phyloP scores from a whole-genome alignment of 179 eudicot genomes.

The Nepenthes alata region DNA sequence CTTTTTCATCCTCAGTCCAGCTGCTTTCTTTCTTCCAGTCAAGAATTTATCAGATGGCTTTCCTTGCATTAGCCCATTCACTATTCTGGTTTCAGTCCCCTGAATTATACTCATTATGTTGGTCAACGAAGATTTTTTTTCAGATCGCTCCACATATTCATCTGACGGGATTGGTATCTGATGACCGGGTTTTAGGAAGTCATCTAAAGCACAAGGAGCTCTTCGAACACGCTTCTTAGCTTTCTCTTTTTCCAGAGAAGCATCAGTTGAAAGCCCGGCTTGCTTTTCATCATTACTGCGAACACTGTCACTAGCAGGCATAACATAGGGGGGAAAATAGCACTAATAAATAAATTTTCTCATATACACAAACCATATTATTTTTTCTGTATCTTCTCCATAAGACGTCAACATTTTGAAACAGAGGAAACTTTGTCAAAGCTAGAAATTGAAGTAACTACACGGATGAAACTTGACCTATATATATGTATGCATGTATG shows the following conservation, averaged over 20 bases:
- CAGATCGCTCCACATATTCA: constrained; percentile 9
- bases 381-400: too few relatives aligned
- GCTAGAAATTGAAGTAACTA: too few relatives aligned
- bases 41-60: constrained; percentile 21
- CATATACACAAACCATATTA: too few relatives aligned
- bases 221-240: constrained; percentile 18
- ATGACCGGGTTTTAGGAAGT: constrained; percentile 10
- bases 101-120: constrained; percentile 68
- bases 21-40: constrained; percentile 31
- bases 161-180: constrained; percentile 11
- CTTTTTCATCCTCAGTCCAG: constrained; percentile 71
- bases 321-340: not conserved
- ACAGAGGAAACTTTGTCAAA: too few relatives aligned
- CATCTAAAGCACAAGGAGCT: constrained; percentile 14
- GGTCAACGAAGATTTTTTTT: constrained; percentile 20
- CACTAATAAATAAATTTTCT: not conserved
- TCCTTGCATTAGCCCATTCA: constrained; percentile 17
- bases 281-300: constrained; percentile 22
- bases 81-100: constrained; percentile 28
- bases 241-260: constrained; percentile 34
- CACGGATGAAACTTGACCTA: too few relatives aligned
- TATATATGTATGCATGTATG: too few relatives aligned
- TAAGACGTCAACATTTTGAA: too few relatives aligned
- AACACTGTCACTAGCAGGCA: constrained; percentile 19
- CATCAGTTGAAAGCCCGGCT: constrained; percentile 19